Percentiles rank a stretch among this genome's conserved stretches.
These are phyloP conservation scores for Quercus mongolica DNA, from an alignment of 306 rosid species.

Conservation along the genomic window DNA sequence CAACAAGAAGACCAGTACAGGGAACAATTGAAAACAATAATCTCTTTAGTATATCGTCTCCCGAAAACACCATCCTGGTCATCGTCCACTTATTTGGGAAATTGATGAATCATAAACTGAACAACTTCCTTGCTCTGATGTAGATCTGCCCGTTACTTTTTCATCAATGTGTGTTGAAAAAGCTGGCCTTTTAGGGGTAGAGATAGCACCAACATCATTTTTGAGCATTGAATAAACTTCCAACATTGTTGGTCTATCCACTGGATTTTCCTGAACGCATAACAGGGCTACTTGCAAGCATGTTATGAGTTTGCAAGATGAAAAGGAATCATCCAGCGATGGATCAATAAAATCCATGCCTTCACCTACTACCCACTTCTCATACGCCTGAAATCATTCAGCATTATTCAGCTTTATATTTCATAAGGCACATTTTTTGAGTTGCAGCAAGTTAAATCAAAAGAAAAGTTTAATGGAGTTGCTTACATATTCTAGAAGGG, in stretches of 20 bases:
- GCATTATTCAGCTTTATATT: too few species aligned
- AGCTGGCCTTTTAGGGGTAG: slow-evolving; percentile 24
- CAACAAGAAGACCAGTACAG: too few species aligned
- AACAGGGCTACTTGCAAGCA: slow-evolving; percentile 37
- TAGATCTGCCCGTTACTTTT: not conserved
- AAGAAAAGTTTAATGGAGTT: too few species aligned
- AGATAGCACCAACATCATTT: not conserved
- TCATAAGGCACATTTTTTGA: not conserved
- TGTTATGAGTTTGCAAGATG: slow-evolving; percentile 20
- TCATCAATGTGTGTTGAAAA: slow-evolving; percentile 9
- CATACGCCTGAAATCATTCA: slow-evolving; percentile 35
- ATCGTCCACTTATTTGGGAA: slow-evolving; percentile 1
- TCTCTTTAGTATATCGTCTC: too few species aligned
- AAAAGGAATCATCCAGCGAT: slow-evolving; percentile 24
- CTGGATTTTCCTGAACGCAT: slow-evolving; percentile 31
- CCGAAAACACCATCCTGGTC: too few species aligned
- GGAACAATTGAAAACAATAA: too few species aligned
- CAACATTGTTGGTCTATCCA: slow-evolving; percentile 35
- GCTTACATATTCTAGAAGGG: slow-evolving; percentile 31
- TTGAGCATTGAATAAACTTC: slow-evolving; percentile 32
- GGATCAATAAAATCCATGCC: slow-evolving; percentile 26
- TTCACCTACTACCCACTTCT: slow-evolving; percentile 26
- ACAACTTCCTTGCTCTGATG: not conserved
- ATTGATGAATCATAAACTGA: slow-evolving; percentile 9
- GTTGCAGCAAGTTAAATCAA: not conserved